phyloP scores from a whole-genome alignment of 176 grass and related monocot genomes.

The Oryza meridionalis region DNA sequence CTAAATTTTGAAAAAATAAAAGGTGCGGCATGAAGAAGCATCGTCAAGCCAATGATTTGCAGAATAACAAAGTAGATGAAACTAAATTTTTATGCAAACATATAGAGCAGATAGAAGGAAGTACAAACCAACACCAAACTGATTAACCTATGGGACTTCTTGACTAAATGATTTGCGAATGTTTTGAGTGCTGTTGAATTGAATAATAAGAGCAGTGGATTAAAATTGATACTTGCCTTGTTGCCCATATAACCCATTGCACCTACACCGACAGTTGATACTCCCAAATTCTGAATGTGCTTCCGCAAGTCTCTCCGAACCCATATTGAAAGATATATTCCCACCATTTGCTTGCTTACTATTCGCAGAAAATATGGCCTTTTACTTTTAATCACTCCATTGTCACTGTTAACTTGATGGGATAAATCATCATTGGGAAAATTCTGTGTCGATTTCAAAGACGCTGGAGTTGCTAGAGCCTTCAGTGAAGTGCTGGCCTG shows the following conservation, averaged over 20 bases:
- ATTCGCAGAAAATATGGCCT: slow-evolving; percentile 65
- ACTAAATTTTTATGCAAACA: not conserved
- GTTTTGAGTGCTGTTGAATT: not conserved
- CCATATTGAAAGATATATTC: slow-evolving; percentile 83
- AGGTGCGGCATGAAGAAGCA: not conserved
- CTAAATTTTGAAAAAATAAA: slow-evolving; percentile 3
- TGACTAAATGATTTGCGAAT: not conserved
- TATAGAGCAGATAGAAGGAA: not conserved
- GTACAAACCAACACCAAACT: not conserved
- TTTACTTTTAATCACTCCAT: slow-evolving; percentile 46
- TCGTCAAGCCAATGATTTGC: not conserved
- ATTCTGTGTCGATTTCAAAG: slow-evolving; percentile 46
- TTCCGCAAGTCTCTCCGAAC: slow-evolving; percentile 68
- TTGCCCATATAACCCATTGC: slow-evolving; percentile 95
- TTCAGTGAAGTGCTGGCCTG: slow-evolving; percentile 11
- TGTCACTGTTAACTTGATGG: slow-evolving; percentile 38
- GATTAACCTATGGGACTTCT: not conserved
- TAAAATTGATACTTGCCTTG: slow-evolving; percentile 60
- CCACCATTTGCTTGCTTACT: slow-evolving; percentile 98
- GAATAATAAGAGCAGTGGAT: slow-evolving; percentile 1
- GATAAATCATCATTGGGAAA: slow-evolving; percentile 32
- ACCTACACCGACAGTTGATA: slow-evolving; percentile 90
- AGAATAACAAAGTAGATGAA: not conserved
- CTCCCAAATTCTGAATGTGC: slow-evolving; percentile 85
- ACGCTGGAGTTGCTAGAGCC: slow-evolving; percentile 42